A percentile compares a stretch with the other conserved stretches of the same genome.
Conservation (phyloP, 2,329 filamentous ascomycete species). For the Huntiella omanensis region DNA sequence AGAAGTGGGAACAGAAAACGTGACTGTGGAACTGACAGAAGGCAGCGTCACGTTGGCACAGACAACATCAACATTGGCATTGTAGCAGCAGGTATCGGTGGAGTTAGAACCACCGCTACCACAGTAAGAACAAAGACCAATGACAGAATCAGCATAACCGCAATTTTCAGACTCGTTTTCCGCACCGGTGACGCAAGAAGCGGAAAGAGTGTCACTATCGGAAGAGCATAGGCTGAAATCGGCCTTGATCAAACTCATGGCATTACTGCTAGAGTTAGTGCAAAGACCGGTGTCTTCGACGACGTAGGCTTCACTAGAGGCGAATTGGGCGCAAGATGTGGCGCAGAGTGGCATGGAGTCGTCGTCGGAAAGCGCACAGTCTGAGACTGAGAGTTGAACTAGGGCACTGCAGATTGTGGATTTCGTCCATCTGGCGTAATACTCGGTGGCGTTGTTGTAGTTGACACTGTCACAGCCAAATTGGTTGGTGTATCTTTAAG, state of each 20-base stretch:
- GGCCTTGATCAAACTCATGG: constrained; percentile 62
- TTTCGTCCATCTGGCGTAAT: constrained; percentile 86
- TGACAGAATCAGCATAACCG: constrained; percentile 53
- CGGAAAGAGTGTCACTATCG: constrained; percentile 59
- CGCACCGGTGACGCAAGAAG: constrained; percentile 54
- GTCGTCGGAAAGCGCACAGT: constrained; percentile 46
- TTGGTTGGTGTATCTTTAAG: constrained; percentile 53
- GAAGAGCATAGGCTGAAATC: constrained; percentile 83
- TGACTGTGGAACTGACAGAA: constrained; percentile 49
- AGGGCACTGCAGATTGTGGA: constrained; percentile 87
- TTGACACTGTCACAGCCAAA: constrained; percentile 68
- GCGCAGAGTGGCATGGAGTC: constrained; percentile 66
- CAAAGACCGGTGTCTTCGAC: constrained; percentile 58
- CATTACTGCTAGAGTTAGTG: constrained; percentile 41
- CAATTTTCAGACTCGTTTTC: constrained; percentile 75
- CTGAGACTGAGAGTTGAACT: constrained; percentile 64
- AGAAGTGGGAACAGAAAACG: constrained; percentile 30
- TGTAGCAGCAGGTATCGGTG: constrained; percentile 89
- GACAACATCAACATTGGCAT: constrained; percentile 50
- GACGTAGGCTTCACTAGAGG: constrained; percentile 75
- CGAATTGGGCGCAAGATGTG: constrained; percentile 70
- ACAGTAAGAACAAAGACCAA: constrained; percentile 79
- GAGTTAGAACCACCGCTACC: constrained; percentile 66
- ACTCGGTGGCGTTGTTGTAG: constrained; percentile 55
- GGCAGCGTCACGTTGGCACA: constrained; percentile 67